Evolutionary conservation across 306 rosid species (phyloP), one percentile per base, ranked within the genome.

Genomic region (Vicia villosa): DNA sequence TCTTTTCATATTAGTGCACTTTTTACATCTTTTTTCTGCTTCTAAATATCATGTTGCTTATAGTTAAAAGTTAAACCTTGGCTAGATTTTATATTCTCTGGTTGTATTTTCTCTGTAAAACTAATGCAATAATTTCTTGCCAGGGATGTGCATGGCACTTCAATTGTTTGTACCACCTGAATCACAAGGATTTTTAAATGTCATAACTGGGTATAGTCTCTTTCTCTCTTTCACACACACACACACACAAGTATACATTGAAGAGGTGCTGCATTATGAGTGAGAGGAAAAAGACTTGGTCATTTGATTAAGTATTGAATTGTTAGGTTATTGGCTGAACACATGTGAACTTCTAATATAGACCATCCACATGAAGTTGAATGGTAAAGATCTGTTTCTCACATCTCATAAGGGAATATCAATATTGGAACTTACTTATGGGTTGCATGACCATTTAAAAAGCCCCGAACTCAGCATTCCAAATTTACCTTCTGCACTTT

Each of bases 141-240:
- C 83, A 94, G 97, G 97, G 83, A 86, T 94, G 90, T 94, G 97
- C 84, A 94, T 94, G 97, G 88, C 96, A 30, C 82, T 94, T 81
- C 98, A 94, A 78, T 86, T 92, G 58, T 90, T 84, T 84, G 69
- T 83, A 69, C 90, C 92, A 17, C 69, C 84, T 42, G 71, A 82
- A 74, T 88, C 98, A 46, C 93, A 71, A 62, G 98, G 98, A 69
- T 83, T 81, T 82, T 74, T 92, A 42, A 85, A 86, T 76, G 89
- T 87, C 77, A 68, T 92, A 84, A 88, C 89, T 47, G 96, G 98
- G 98, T 90, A 85, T 54, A 51, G 42, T 24, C 19, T 51, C 19
- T 38, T 28, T 70, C 34, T 19, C 41, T 20, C 66, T 14, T 45
- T 70, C 28, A 5, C 55, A 22, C 38, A n/a, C 55, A n/a, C 42